These are phyloP conservation scores for Exophiala alcalophila DNA, from an alignment of 2,329 filamentous ascomycete species.

Conservation along the genomic window DNA sequence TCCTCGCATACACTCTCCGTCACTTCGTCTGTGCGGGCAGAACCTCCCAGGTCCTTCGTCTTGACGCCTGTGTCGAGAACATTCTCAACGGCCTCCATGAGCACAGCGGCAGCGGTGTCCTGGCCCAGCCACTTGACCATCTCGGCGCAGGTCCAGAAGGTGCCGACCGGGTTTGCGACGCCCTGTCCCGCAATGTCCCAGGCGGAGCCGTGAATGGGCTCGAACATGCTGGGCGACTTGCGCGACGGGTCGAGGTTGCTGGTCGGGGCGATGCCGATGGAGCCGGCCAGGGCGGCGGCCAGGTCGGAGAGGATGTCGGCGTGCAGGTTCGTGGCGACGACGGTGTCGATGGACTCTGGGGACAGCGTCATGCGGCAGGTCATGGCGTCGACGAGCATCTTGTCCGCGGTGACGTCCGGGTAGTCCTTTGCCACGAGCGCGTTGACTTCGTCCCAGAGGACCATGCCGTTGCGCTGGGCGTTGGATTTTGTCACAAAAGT, in stretches of 20 bases:
- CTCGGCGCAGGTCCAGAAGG: constrained; percentile 68
- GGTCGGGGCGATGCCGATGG: constrained; percentile 69
- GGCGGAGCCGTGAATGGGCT: constrained; percentile 72
- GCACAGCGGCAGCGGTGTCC: constrained; percentile 53
- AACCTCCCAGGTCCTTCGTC: constrained; percentile 60
- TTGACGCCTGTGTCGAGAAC: constrained; percentile 55
- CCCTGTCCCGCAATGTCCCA: constrained; percentile 95
- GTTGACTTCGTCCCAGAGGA: constrained; percentile 65
- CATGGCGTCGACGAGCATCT: constrained; percentile 67
- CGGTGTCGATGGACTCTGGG: constrained; percentile 59
- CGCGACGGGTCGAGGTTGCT: constrained; percentile 65
- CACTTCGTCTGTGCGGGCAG: constrained; percentile 55
- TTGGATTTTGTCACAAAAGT: constrained; percentile 66
- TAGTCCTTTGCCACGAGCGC: constrained; percentile 55
- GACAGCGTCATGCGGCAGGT: constrained; percentile 62
- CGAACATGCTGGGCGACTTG: constrained; percentile 60
- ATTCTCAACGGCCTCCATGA: constrained; percentile 61
- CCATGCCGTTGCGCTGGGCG: constrained; percentile 64
- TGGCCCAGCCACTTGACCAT: constrained; percentile 65
- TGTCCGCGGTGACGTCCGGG: constrained; percentile 59
- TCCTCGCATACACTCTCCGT: constrained; percentile 53
- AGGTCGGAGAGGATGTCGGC: constrained; percentile 69
- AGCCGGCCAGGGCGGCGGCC: constrained; percentile 66
- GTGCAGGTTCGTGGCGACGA: constrained; percentile 61
- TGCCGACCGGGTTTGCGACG: constrained; percentile 82